phyloP scores from a whole-genome alignment of 108 stramenopile species.

The Hondaea fermentalgiana region DNA sequence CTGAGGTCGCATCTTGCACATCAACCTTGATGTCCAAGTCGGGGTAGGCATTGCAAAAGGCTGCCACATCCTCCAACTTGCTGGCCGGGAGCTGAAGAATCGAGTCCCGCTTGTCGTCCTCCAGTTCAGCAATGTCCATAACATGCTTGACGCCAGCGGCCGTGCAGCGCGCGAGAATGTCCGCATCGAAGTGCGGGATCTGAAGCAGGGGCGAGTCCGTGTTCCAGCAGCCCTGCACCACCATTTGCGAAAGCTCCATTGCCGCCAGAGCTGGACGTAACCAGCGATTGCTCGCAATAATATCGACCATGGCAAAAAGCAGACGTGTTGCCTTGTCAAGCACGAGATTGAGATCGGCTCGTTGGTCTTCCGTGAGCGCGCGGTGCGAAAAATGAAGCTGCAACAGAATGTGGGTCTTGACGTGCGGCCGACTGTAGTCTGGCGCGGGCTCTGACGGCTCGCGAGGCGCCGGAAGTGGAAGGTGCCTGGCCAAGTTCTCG shows the following conservation, averaged over 20 bases:
- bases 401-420: conserved; percentile 81
- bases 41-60: conserved; percentile 97
- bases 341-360: conserved; percentile 67
- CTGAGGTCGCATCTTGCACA: conserved; percentile 70
- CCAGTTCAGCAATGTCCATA: conserved; percentile 50
- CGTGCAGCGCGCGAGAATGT: conserved; percentile 62
- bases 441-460: neutral
- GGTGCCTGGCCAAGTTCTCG: conserved; percentile 66
- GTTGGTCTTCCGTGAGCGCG: conserved; percentile 67
- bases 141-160: neutral
- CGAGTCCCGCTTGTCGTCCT: conserved; percentile 81
- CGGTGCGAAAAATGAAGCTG: conserved; percentile 62
- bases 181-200: conserved; percentile 91
- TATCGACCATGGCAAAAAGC: conserved; percentile 91
- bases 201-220: conserved; percentile 75
- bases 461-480: conserved; percentile 56
- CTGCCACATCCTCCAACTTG: conserved; percentile 68
- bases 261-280: conserved; percentile 90
- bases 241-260: conserved; percentile 97
- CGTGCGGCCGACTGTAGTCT: conserved; percentile 64
- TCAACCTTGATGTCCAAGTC: conserved; percentile 79
- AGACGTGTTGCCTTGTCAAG: conserved; percentile 66
- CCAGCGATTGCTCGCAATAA: conserved; percentile 92
- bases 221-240: conserved; percentile 93
- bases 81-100: conserved; percentile 74